Percentiles rank a stretch among this genome's conserved stretches.
Evolutionary conservation across 2,329 filamentous ascomycete genomes (phyloP).

Genomic region (Aspergillus carbonarius): DNA sequence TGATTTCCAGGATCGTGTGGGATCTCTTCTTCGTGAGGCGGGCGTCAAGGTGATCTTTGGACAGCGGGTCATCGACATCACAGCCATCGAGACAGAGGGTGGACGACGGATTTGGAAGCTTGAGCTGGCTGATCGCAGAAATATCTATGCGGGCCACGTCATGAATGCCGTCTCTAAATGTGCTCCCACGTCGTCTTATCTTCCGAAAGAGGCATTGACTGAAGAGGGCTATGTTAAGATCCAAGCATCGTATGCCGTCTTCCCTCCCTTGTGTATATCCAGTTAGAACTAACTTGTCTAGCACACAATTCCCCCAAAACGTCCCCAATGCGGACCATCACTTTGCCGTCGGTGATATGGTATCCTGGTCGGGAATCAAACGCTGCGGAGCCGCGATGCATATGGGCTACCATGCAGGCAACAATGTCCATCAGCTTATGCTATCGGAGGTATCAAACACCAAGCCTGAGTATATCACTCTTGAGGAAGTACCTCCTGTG

Average conservation of each 20-base stretch:
- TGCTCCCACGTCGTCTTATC: slow-evolving; percentile 61
- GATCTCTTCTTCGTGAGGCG: slow-evolving; percentile 58
- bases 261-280: not conserved
- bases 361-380: slow-evolving; percentile 74
- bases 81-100: slow-evolving; percentile 15
- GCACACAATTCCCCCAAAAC: slow-evolving; percentile 55
- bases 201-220: slow-evolving; percentile 61
- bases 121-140: slow-evolving; percentile 60
- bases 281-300: slow-evolving; percentile 23
- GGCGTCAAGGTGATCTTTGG: slow-evolving; percentile 52
- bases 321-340: slow-evolving; percentile 61
- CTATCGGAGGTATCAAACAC: slow-evolving; percentile 42
- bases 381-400: slow-evolving; percentile 75
- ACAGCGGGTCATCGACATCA: slow-evolving; percentile 28
- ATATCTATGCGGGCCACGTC: slow-evolving; percentile 62
- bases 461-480: slow-evolving; percentile 49
- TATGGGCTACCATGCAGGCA: slow-evolving; percentile 65
- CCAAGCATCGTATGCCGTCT: slow-evolving; percentile 42
- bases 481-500: slow-evolving; percentile 60
- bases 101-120: slow-evolving; percentile 40
- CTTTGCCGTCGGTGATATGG: slow-evolving; percentile 69
- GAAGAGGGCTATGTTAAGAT: slow-evolving; percentile 67
- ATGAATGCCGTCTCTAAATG: slow-evolving; percentile 68
- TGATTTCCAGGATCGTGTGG: slow-evolving; percentile 61
- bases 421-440: slow-evolving; percentile 67